Conservation (phyloP, 208 protist species). For the Leishmania tropica region DNA sequence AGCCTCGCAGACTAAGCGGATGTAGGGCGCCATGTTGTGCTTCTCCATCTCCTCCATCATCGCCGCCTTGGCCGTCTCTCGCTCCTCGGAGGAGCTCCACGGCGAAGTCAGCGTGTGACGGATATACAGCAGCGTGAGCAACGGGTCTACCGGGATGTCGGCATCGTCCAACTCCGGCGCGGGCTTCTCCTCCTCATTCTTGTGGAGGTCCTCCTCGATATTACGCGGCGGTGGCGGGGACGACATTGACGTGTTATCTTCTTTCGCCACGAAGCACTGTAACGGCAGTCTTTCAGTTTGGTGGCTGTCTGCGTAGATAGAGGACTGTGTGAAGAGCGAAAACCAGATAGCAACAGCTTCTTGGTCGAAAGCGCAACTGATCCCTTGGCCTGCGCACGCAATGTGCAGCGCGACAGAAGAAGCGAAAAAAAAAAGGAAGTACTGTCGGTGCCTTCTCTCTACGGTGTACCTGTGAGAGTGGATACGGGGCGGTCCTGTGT, state of each 20-base stretch:
- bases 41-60: constrained; percentile 74
- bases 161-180: constrained; percentile 34
- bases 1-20: constrained; percentile 78
- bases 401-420: background rate
- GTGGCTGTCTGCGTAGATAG: background rate
- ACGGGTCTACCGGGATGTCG: constrained; percentile 78
- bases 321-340: background rate
- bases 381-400: background rate
- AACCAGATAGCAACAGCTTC: background rate
- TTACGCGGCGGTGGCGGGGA: constrained; percentile 14
- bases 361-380: background rate
- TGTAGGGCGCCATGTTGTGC: constrained; percentile 92
- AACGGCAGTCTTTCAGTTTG: background rate
- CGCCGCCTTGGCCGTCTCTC: constrained; percentile 65
- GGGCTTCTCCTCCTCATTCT: constrained; percentile 43
- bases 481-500: background rate
- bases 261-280: background rate
- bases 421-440: constrained; percentile 7
- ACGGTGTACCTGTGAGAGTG: background rate
- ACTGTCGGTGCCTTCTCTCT: background rate
- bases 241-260: constrained; percentile 22
- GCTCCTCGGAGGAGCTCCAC: constrained; percentile 71
- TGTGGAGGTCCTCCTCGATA: constrained; percentile 27
- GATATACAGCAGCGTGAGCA: constrained; percentile 80
- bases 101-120: constrained; percentile 83